These are phyloP conservation scores for Pezicula neosporulosa DNA, from an alignment of 2,329 filamentous ascomycete genomes.

Conservation along the genomic window DNA sequence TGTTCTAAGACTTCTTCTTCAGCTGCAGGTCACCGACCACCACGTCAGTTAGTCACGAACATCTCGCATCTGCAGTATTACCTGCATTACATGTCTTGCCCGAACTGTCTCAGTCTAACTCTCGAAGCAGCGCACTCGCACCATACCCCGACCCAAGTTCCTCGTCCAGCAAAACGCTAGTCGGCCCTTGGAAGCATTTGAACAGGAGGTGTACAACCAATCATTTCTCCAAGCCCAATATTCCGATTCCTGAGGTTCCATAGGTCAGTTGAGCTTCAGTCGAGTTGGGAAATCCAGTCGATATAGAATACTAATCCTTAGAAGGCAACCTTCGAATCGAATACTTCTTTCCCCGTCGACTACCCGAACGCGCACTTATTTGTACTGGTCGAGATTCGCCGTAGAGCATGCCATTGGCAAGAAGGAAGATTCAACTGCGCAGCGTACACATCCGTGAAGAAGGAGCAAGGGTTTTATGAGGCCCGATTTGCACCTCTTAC, in stretches of 20 bases:
- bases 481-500: slow-evolving; percentile 13
- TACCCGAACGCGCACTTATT: not conserved
- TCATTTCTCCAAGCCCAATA: no score
- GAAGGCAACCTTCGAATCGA: not conserved
- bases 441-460: slow-evolving; percentile 10
- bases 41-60: slow-evolving; percentile 22
- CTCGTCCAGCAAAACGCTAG: not conserved
- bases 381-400: slow-evolving; percentile 3
- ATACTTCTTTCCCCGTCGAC: not conserved
- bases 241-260: no score
- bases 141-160: not conserved
- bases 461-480: slow-evolving; percentile 12
- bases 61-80: slow-evolving; percentile 26
- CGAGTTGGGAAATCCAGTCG: no score
- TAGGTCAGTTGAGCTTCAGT: no score
- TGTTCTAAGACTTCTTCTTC: slow-evolving; percentile 8
- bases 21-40: slow-evolving; percentile 21
- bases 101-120: slow-evolving; percentile 15
- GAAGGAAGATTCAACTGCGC: slow-evolving; percentile 2
- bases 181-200: not conserved
- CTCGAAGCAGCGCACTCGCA: slow-evolving; percentile 17
- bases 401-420: slow-evolving; percentile 15
- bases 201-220: not conserved
- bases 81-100: slow-evolving; percentile 20
- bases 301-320: no score